Percentiles rank a stretch among this genome's conserved stretches.
phyloP scores from a whole-genome alignment of 2,329 filamentous ascomycete species.

The Xylaria hypoxylon region DNA sequence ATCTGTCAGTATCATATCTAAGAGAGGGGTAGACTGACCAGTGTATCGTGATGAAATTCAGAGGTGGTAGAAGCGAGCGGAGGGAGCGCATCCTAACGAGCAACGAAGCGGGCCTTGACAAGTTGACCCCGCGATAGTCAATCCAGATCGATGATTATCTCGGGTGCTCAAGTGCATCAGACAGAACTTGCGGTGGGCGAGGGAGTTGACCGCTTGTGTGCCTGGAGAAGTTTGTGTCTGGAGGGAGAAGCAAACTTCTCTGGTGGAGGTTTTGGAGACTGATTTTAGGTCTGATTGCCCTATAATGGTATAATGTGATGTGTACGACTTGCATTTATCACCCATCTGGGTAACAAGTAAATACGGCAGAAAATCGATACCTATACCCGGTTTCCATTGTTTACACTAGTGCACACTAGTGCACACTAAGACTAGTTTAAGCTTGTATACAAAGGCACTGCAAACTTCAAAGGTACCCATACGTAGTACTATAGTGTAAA shows the following conservation, averaged over 20 bases:
- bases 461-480: neutral
- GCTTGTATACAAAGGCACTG: neutral
- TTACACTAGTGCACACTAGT: neutral
- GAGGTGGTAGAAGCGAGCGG: constrained; percentile 53
- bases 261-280: neutral
- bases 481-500: neutral
- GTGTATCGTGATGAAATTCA: constrained; percentile 74
- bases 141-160: constrained; percentile 7
- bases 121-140: constrained; percentile 7
- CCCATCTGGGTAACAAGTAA: neutral
- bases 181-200: neutral
- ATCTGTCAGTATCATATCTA: neutral
- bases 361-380: neutral
- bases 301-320: too few relatives aligned
- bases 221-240: neutral
- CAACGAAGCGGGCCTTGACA: constrained; percentile 13
- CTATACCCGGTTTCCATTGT: neutral
- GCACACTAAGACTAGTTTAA: neutral
- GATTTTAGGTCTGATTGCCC: constrained; percentile 11
- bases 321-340: neutral
- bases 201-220: neutral
- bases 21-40: constrained; percentile 47
- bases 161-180: neutral
- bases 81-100: constrained; percentile 40
- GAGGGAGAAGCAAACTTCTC: neutral